Percentiles rank a stretch among this genome's conserved stretches.
phyloP scores from a whole-genome alignment of 306 rosid genomes.

The Prosopis cineraria region DNA sequence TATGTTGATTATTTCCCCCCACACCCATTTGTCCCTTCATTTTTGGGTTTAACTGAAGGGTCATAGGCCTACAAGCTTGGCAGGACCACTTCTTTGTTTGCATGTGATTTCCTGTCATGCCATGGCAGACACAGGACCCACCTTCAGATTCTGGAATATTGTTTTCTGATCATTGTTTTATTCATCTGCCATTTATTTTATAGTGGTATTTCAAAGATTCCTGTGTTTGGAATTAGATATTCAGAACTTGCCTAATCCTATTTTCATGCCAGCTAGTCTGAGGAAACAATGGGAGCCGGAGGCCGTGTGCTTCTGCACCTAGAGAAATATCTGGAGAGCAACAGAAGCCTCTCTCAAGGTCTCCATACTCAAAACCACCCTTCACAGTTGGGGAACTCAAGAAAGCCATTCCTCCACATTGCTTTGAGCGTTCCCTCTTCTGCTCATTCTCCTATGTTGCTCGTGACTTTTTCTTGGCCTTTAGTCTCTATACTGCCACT shows the following conservation, averaged over 20 bases:
- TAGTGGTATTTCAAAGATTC: background rate
- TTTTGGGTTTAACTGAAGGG: background rate
- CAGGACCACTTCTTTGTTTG: conserved; percentile 1
- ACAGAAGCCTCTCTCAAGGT: conserved; percentile 38
- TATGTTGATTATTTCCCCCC: background rate
- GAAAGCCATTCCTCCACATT: conserved; percentile 70
- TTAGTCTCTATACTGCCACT: conserved; percentile 41
- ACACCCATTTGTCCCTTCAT: background rate
- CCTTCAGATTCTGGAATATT: conserved; percentile 2
- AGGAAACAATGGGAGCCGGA: conserved; percentile 36
- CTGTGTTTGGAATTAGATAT: conserved; percentile 1
- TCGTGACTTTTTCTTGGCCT: conserved; percentile 47
- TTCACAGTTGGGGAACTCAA: conserved; percentile 67
- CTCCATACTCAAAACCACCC: conserved; percentile 59
- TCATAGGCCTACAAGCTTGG: background rate
- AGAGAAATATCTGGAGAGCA: background rate
- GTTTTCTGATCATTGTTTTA: conserved; percentile 5
- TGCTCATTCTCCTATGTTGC: conserved; percentile 56
- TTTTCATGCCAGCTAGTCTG: conserved; percentile 7
- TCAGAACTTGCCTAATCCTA: conserved; percentile 10
- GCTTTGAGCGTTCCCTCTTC: conserved; percentile 68
- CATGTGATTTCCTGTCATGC: conserved; percentile 14
- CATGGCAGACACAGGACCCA: conserved; percentile 15
- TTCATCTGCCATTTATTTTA: conserved; percentile 22
- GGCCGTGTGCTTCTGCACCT: conserved; percentile 15